Conservation (phyloP, 2,329 filamentous ascomycete species). For the Cladophialophora yegresii region DNA sequence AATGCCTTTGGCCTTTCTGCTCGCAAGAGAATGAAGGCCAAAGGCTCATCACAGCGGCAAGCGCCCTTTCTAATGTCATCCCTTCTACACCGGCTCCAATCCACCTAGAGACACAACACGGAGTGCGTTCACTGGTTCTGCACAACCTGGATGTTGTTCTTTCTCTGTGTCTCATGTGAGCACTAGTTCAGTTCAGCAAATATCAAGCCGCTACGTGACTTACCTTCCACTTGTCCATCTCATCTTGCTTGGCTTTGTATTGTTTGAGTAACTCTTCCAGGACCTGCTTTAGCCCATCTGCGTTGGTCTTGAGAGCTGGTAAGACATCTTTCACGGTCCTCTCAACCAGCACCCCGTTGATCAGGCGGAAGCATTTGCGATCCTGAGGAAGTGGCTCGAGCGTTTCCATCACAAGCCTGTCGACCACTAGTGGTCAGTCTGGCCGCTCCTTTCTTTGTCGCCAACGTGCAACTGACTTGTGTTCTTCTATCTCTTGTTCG, state of each 20-base stretch:
- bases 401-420: slow-evolving; percentile 89
- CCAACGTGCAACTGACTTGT: slow-evolving; percentile 69
- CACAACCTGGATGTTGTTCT: slow-evolving; percentile 54
- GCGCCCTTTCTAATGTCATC: not conserved
- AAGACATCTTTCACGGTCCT: slow-evolving; percentile 90
- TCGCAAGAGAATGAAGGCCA: not conserved
- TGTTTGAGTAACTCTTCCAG: slow-evolving; percentile 93
- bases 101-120: not conserved
- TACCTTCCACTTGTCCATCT: slow-evolving; percentile 99
- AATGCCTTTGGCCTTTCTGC: not conserved
- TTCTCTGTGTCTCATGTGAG: slow-evolving; percentile 44
- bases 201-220: slow-evolving; percentile 38
- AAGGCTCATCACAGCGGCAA: not conserved
- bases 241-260: slow-evolving; percentile 91
- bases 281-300: slow-evolving; percentile 90
- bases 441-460: not conserved
- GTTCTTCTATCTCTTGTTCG: slow-evolving; percentile 94
- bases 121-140: slow-evolving; percentile 40
- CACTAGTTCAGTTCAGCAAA: not conserved
- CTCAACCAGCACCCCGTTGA: slow-evolving; percentile 95
- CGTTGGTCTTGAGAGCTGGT: slow-evolving; percentile 87
- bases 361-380: slow-evolving; percentile 97
- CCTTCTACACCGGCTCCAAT: not conserved
- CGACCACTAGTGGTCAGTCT: slow-evolving; percentile 23
- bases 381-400: slow-evolving; percentile 77